Evolutionary conservation across 345 rosid species (phyloP).

Genomic region (Camelina neglecta): DNA sequence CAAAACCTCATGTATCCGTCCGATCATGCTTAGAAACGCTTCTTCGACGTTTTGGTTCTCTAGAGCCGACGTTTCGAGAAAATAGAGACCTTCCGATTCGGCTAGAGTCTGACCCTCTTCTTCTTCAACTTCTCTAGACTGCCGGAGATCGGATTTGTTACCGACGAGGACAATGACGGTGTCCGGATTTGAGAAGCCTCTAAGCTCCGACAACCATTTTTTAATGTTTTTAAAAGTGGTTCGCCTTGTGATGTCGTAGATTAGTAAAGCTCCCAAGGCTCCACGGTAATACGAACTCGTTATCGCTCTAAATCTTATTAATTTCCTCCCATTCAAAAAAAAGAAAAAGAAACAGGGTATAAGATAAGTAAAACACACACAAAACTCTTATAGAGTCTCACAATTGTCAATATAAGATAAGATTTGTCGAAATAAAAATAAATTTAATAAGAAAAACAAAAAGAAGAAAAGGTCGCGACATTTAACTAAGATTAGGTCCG

Average conservation of each 20-base stretch:
- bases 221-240: conserved; percentile 57
- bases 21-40: conserved; percentile 71
- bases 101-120: conserved; percentile 68
- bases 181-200: conserved; percentile 56
- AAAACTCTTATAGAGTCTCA: neutral
- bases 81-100: conserved; percentile 58
- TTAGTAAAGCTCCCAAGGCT: conserved; percentile 77
- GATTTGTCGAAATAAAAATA: neutral
- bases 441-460: neutral
- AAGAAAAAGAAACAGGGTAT: neutral
- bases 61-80: conserved; percentile 80
- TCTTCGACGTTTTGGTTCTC: conserved; percentile 72
- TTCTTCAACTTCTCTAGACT: conserved; percentile 56
- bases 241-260: conserved; percentile 74
- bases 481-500: conserved; percentile 36
- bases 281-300: conserved; percentile 91
- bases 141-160: conserved; percentile 64
- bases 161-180: conserved; percentile 78
- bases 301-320: conserved; percentile 76
- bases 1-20: conserved; percentile 55
- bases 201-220: conserved; percentile 76
- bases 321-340: neutral
- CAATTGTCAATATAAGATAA: neutral
- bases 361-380: neutral
- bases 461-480: conserved; percentile 25